Conservation (phyloP, 192 early-diverging fungal genomes). For the Pilobolus umbonatus region DNA sequence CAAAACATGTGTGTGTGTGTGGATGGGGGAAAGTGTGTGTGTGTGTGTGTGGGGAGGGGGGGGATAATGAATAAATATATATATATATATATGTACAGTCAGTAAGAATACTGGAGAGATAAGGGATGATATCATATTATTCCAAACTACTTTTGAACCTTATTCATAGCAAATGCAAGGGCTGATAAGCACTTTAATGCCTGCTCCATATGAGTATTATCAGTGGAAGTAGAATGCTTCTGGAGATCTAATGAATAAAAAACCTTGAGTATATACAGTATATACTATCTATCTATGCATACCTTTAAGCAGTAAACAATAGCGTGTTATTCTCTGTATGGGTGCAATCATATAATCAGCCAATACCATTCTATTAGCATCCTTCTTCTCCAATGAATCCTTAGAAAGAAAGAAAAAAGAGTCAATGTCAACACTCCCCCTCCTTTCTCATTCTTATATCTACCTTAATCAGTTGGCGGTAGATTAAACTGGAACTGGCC, state of each 20-base stretch:
- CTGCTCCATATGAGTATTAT: slow-evolving; percentile 18
- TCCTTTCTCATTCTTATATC: no score
- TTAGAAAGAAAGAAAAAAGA: no score
- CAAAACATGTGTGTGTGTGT: not conserved
- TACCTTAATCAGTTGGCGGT: slow-evolving; percentile 30
- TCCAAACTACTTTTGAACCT: slow-evolving; percentile 26
- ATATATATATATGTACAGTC: not conserved
- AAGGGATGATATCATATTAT: no score
- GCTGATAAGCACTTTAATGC: slow-evolving; percentile 23
- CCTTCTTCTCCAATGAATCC: slow-evolving; percentile 32
- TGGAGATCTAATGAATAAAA: slow-evolving; percentile 23
- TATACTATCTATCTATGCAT: not conserved
- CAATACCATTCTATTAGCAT: slow-evolving; percentile 52
- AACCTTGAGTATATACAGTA: not conserved
- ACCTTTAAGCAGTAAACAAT: slow-evolving; percentile 61
- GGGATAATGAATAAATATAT: not conserved
- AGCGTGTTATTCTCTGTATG: slow-evolving; percentile 71
- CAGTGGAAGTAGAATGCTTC: slow-evolving; percentile 28
- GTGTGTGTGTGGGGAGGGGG: not conserved
- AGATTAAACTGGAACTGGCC: slow-evolving; percentile 23
- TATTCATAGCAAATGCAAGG: slow-evolving; percentile 29
- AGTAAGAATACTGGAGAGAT: not conserved
- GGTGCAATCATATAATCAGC: slow-evolving; percentile 70
- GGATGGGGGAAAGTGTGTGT: not conserved
- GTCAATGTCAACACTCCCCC: no score